Evolutionary conservation across 441 rosid genomes (phyloP).

Genomic region (Erodium trifolium): DNA sequence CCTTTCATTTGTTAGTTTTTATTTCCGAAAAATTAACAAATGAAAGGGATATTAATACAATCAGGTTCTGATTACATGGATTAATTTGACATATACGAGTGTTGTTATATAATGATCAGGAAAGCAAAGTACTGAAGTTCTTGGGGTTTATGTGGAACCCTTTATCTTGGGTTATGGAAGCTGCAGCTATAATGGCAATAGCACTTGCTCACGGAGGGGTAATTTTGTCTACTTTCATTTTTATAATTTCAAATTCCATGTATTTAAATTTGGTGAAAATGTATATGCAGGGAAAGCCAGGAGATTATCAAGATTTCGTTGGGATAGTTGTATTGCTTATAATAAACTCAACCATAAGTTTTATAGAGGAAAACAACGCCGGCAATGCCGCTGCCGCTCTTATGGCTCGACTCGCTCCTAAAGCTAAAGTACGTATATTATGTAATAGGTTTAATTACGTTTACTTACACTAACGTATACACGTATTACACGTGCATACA

Average conservation of each 20-base stretch:
- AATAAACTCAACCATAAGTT: slow-evolving; percentile 86
- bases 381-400: slow-evolving; percentile 97
- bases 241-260: no score
- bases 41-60: no score
- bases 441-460: no score
- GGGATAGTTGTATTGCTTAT: slow-evolving; percentile 66
- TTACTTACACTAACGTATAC: no score
- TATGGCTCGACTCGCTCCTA: slow-evolving; percentile 95
- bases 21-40: no score
- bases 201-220: slow-evolving; percentile 78
- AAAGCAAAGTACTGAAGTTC: slow-evolving; percentile 65
- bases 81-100: no score
- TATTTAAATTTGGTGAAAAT: no score
- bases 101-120: slow-evolving; percentile 17
- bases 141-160: slow-evolving; percentile 98
- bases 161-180: slow-evolving; percentile 92
- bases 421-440: slow-evolving; percentile 47
- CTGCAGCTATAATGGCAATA: slow-evolving; percentile 91
- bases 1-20: not conserved
- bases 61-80: no score
- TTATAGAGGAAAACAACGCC: slow-evolving; percentile 84
- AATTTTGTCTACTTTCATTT: not conserved
- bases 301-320: slow-evolving; percentile 85
- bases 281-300: slow-evolving; percentile 47
- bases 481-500: no score